Percentiles rank a stretch among this genome's conserved stretches.
Conservation (phyloP, 2,329 filamentous ascomycete species). For the Botryotinia globosa region DNA sequence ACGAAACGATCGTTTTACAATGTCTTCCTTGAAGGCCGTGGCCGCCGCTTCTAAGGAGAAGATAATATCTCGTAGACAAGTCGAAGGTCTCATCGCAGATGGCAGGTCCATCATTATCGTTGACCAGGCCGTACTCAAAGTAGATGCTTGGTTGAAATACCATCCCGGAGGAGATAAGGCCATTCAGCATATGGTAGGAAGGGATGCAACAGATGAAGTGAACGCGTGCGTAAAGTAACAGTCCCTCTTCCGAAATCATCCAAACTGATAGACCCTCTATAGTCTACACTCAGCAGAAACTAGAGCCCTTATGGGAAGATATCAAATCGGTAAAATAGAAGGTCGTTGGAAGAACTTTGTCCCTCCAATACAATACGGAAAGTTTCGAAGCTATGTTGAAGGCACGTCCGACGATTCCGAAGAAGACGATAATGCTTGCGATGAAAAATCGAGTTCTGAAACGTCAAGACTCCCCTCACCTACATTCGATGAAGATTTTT, state of each 20-base stretch:
- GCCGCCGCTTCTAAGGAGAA: conserved; percentile 17
- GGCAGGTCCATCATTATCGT: conserved; percentile 79
- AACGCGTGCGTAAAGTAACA: conserved; percentile 63
- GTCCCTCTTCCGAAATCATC: neutral
- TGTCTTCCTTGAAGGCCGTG: conserved; percentile 20
- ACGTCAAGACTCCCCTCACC: conserved; percentile 38
- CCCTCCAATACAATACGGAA: conserved; percentile 87
- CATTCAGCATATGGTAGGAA: conserved; percentile 88
- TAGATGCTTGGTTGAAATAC: conserved; percentile 83
- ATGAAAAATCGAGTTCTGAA: conserved; percentile 33
- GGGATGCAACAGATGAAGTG: conserved; percentile 92
- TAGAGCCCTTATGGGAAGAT: conserved; percentile 70
- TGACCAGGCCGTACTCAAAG: conserved; percentile 76
- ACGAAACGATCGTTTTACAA: neutral
- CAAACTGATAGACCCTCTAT: conserved; percentile 20
- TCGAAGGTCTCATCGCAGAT: conserved; percentile 80
- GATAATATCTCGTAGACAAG: conserved; percentile 58
- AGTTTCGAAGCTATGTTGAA: conserved; percentile 58
- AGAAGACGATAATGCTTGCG: conserved; percentile 29
- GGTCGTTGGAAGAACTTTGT: conserved; percentile 83
- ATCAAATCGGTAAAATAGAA: conserved; percentile 78
- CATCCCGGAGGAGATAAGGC: conserved; percentile 91
- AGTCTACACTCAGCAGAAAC: conserved; percentile 83
- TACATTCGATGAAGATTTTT: conserved; percentile 35
- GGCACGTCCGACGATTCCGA: conserved; percentile 39